A percentile compares a stretch with the other conserved stretches of the same genome.
phyloP scores from a whole-genome alignment of 371 early-diverging fungal genomes.

The Mucor irregularis region DNA sequence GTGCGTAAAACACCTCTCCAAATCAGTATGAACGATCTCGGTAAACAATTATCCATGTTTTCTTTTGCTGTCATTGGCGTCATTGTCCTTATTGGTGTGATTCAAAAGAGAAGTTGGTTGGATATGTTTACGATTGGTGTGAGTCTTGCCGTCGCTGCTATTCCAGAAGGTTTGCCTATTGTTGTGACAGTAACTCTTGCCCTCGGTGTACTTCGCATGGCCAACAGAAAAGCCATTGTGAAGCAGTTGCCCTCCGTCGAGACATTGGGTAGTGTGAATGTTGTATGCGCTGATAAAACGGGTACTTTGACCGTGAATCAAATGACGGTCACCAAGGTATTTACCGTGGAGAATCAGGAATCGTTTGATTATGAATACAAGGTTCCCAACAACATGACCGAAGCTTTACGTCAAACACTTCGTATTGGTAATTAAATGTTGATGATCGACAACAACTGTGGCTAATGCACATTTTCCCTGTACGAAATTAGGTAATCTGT shows the following conservation, averaged over 20 bases:
- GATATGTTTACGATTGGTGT: conserved; percentile 96
- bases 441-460: not conserved
- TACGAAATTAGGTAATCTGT: conserved; percentile 55
- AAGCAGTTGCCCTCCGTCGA: conserved; percentile 92
- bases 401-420: conserved; percentile 52
- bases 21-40: conserved; percentile 84
- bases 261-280: conserved; percentile 86
- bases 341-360: conserved; percentile 63
- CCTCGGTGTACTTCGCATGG: conserved; percentile 88
- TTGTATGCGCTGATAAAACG: conserved; percentile 93
- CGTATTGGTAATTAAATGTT: conserved; percentile 52
- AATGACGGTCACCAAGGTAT: conserved; percentile 80
- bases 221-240: conserved; percentile 83
- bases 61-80: conserved; percentile 90
- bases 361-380: conserved; percentile 66
- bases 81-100: conserved; percentile 85
- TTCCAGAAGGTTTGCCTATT: conserved; percentile 94
- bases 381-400: conserved; percentile 32
- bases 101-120: conserved; percentile 86
- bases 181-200: conserved; percentile 92
- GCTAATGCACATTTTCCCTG: not conserved
- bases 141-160: conserved; percentile 91
- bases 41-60: conserved; percentile 79
- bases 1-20: conserved; percentile 85
- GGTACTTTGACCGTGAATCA: conserved; percentile 87